Conservation (phyloP, 1,139 yeast genomes). For the Kodamaea suecica region DNA sequence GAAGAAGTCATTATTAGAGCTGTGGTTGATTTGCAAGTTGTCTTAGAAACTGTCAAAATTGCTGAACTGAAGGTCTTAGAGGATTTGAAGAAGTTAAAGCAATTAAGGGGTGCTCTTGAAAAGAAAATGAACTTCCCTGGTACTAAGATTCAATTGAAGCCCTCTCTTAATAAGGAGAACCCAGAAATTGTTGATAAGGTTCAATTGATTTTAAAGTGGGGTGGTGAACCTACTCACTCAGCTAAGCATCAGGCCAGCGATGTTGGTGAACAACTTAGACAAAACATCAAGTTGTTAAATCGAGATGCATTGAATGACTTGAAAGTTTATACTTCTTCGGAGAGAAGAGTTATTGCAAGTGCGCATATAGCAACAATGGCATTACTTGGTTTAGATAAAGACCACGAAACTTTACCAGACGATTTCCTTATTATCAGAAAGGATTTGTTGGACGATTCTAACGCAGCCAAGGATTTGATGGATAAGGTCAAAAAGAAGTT, state of each 20-base stretch:
- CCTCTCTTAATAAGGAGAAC: slow-evolving; percentile 62
- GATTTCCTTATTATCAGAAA: slow-evolving; percentile 81
- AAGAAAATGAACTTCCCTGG: slow-evolving; percentile 92
- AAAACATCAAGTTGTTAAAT: slow-evolving; percentile 82
- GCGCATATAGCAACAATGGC: slow-evolving; percentile 88
- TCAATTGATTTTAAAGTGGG: slow-evolving; percentile 96
- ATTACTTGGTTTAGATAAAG: slow-evolving; percentile 62
- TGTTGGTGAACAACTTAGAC: slow-evolving; percentile 92
- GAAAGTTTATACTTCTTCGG: slow-evolving; percentile 86
- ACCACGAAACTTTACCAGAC: slow-evolving; percentile 59
- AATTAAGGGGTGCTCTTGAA: slow-evolving; percentile 77
- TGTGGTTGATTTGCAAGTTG: slow-evolving; percentile 80
- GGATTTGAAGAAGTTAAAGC: slow-evolving; percentile 71
- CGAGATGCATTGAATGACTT: slow-evolving; percentile 82
- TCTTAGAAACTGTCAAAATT: slow-evolving; percentile 75
- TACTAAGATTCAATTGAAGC: slow-evolving; percentile 93
- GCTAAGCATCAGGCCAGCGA: slow-evolving; percentile 94
- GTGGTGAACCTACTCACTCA: slow-evolving; percentile 99
- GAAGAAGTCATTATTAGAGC: slow-evolving; percentile 95
- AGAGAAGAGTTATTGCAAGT: slow-evolving; percentile 88
- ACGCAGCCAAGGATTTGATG: slow-evolving; percentile 97
- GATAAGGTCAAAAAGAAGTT: slow-evolving; percentile 96
- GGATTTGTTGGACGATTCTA: slow-evolving; percentile 91
- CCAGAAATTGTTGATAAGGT: slow-evolving; percentile 83
- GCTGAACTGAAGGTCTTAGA: slow-evolving; percentile 81